Evolutionary conservation across 139 green algal species (phyloP).

Genomic region (Closterium sp.): DNA sequence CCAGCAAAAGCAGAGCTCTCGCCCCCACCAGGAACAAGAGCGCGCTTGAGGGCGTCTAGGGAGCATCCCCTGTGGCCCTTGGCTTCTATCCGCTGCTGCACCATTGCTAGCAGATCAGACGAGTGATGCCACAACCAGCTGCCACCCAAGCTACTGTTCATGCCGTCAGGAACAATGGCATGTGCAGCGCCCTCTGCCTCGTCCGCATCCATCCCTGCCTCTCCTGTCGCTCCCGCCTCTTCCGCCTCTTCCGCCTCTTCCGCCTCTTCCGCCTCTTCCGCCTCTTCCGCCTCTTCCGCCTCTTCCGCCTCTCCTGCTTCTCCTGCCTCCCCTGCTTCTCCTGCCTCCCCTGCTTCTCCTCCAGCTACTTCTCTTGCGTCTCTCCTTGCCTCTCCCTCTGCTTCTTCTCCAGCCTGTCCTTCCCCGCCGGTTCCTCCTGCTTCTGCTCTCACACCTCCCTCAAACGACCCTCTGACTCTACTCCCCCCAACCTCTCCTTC

Average conservation of each 20-base stretch:
- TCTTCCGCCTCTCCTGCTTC: neutral
- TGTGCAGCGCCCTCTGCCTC: neutral
- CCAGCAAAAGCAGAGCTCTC: neutral
- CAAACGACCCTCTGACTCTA: too few relatives aligned
- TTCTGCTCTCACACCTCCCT: too few relatives aligned
- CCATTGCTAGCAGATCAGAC: neutral
- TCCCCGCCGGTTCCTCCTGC: too few relatives aligned
- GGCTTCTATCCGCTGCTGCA: neutral
- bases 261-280: neutral
- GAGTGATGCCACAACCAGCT: neutral
- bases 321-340: neutral
- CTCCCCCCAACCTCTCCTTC: too few relatives aligned
- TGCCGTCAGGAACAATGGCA: too few relatives aligned
- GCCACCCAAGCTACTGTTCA: too few relatives aligned
- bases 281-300: neutral
- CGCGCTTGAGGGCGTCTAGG: neutral
- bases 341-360: too few relatives aligned
- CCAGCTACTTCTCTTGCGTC: too few relatives aligned
- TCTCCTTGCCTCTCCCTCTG: too few relatives aligned
- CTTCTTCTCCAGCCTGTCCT: too few relatives aligned
- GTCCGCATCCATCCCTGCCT: neutral
- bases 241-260: neutral
- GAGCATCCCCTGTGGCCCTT: neutral
- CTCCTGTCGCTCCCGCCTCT: neutral
- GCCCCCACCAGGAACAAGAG: neutral